These are phyloP conservation scores for Aspergillus spinulosporus DNA, from an alignment of 2,329 filamentous ascomycete genomes.

Conservation along the genomic window DNA sequence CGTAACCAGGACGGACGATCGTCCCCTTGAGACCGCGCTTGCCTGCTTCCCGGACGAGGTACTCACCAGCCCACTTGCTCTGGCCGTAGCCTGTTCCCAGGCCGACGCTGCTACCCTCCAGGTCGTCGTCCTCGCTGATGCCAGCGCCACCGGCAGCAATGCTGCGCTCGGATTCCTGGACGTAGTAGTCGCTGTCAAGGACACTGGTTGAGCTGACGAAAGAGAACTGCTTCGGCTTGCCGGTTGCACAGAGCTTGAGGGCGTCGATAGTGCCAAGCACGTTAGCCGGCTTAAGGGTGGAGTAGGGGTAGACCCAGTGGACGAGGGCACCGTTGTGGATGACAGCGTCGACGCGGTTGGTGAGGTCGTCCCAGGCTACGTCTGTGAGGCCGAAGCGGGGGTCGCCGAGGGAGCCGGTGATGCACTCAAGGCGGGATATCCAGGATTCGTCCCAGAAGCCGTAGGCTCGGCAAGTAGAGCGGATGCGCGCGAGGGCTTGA, in stretches of 20 bases:
- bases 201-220: constrained; percentile 83
- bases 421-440: constrained; percentile 63
- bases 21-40: constrained; percentile 71
- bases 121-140: constrained; percentile 73
- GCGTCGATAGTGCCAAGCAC: constrained; percentile 78
- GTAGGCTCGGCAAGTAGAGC: constrained; percentile 70
- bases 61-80: constrained; percentile 78
- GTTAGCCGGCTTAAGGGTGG: constrained; percentile 69
- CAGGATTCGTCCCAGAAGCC: constrained; percentile 71
- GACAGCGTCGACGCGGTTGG: constrained; percentile 67
- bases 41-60: constrained; percentile 75
- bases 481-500: constrained; percentile 65
- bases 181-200: constrained; percentile 79
- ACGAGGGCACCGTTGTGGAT: constrained; percentile 79
- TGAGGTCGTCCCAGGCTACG: constrained; percentile 64
- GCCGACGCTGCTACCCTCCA: constrained; percentile 72
- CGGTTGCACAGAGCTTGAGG: constrained; percentile 71
- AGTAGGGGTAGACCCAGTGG: constrained; percentile 81
- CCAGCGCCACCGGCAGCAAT: constrained; percentile 62
- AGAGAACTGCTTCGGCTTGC: constrained; percentile 74
- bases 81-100: constrained; percentile 89
- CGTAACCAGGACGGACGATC: constrained; percentile 81
- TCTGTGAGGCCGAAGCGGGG: constrained; percentile 71
- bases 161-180: constrained; percentile 67
- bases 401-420: constrained; percentile 73